Conservation (phyloP, 73 alveolate genomes). For the Paramecium octaurelia region DNA sequence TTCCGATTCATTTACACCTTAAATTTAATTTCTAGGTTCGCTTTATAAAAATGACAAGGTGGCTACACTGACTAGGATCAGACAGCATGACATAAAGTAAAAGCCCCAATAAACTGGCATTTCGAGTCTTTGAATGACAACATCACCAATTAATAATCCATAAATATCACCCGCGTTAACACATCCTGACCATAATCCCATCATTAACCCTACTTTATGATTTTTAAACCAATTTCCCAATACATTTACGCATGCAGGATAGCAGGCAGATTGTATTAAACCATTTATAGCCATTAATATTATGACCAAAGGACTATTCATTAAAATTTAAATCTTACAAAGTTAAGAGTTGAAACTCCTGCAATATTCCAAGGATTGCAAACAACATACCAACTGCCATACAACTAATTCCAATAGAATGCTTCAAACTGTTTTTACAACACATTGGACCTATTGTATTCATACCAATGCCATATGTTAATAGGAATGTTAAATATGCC, state of each 20-base stretch:
- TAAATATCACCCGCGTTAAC: constrained; percentile 46
- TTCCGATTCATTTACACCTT: not conserved
- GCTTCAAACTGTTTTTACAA: constrained; percentile 37
- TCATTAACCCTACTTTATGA: constrained; percentile 28
- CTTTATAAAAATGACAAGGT: not conserved
- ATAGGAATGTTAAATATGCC: constrained; percentile 41
- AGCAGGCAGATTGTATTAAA: not conserved
- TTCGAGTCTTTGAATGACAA: not conserved
- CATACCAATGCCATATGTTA: constrained; percentile 51
- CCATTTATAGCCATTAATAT: constrained; percentile 47
- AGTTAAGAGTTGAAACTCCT: constrained; percentile 13
- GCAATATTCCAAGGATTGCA: not conserved
- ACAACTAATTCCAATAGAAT: constrained; percentile 15
- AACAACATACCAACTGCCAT: not conserved
- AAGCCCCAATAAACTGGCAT: not conserved
- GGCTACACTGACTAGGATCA: not conserved
- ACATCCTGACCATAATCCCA: constrained; percentile 61
- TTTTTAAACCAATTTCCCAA: constrained; percentile 62
- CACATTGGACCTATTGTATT: constrained; percentile 42
- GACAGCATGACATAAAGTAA: not conserved
- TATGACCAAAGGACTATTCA: not conserved
- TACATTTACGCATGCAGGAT: constrained; percentile 52
- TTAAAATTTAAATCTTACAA: not conserved
- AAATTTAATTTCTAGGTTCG: not conserved
- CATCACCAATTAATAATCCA: constrained; percentile 40